Evolutionary conservation across 2,329 filamentous ascomycete species (phyloP).

Genomic region (Cadophora luteo-olivacea): DNA sequence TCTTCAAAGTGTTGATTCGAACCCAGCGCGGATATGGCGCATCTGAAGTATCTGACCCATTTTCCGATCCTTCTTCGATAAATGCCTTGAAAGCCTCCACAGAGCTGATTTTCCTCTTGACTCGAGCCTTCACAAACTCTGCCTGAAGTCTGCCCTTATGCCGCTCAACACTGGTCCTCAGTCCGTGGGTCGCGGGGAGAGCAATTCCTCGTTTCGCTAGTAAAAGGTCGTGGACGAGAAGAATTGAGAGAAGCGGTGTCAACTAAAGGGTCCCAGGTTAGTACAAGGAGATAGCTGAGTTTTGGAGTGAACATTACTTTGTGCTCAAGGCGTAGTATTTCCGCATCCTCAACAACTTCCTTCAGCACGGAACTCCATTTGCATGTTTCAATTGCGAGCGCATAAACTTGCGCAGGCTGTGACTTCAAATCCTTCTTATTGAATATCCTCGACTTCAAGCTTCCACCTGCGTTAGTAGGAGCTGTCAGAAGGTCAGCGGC

Average conservation of each 20-base stretch:
- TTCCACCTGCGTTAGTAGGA: constrained; percentile 72
- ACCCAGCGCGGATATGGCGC: constrained; percentile 85
- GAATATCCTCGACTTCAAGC: constrained; percentile 87
- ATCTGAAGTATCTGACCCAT: constrained; percentile 44
- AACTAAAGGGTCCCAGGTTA: constrained; percentile 61
- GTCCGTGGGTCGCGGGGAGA: constrained; percentile 78
- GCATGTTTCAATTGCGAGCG: constrained; percentile 81
- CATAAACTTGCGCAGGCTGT: constrained; percentile 82
- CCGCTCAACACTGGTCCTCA: constrained; percentile 76
- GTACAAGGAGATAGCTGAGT: not conserved
- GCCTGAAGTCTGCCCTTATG: constrained; percentile 83
- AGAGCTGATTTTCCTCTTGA: constrained; percentile 73
- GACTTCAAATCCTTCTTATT: constrained; percentile 76
- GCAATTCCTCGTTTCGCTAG: constrained; percentile 83
- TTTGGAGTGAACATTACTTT: constrained; percentile 64
- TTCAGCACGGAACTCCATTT: constrained; percentile 91
- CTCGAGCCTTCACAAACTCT: constrained; percentile 80
- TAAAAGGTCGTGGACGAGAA: constrained; percentile 86
- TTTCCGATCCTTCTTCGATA: constrained; percentile 58
- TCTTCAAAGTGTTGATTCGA: constrained; percentile 81
- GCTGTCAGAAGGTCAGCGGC: constrained; percentile 76
- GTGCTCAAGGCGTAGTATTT: constrained; percentile 77
- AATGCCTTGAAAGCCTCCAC: constrained; percentile 69
- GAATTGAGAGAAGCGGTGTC: constrained; percentile 77
- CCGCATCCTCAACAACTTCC: constrained; percentile 85